Conservation (phyloP, 2,329 filamentous ascomycete species). For the Diaporthe eres region DNA sequence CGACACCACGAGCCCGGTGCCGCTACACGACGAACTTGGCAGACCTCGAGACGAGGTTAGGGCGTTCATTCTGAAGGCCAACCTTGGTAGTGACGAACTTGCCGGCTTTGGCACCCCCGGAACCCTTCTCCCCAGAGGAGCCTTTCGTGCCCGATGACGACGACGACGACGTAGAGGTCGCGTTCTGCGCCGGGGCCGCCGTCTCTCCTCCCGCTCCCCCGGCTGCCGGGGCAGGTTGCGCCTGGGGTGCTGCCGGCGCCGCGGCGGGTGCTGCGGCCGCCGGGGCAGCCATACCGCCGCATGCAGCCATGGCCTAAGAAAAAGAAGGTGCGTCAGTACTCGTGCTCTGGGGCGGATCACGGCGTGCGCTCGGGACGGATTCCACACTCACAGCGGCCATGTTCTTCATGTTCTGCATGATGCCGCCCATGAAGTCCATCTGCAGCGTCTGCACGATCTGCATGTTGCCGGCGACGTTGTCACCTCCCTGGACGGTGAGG, state of each 20-base stretch:
- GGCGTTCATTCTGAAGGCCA: conserved; percentile 20
- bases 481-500: conserved; percentile 34
- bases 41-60: conserved; percentile 24
- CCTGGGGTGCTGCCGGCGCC: neutral
- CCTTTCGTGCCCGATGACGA: neutral
- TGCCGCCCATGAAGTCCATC: conserved; percentile 43
- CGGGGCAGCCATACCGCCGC: neutral
- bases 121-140: neutral
- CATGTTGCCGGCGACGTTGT: conserved; percentile 40
- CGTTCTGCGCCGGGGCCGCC: neutral
- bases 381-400: conserved; percentile 40
- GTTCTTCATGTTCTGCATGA: conserved; percentile 44
- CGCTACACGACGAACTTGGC: conserved; percentile 18
- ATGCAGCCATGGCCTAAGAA: conserved; percentile 27
- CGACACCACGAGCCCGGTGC: neutral
- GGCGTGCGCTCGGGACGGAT: neutral
- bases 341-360: neutral
- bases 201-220: neutral
- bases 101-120: conserved; percentile 13
- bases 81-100: conserved; percentile 9
- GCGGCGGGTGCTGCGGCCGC: conserved; percentile 9
- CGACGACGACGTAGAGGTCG: neutral
- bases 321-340: neutral
- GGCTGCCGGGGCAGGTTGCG: neutral
- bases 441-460: conserved; percentile 37